These are phyloP conservation scores for Bacterosira constricta DNA, from an alignment of 108 stramenopile species.

Conservation along the genomic window DNA sequence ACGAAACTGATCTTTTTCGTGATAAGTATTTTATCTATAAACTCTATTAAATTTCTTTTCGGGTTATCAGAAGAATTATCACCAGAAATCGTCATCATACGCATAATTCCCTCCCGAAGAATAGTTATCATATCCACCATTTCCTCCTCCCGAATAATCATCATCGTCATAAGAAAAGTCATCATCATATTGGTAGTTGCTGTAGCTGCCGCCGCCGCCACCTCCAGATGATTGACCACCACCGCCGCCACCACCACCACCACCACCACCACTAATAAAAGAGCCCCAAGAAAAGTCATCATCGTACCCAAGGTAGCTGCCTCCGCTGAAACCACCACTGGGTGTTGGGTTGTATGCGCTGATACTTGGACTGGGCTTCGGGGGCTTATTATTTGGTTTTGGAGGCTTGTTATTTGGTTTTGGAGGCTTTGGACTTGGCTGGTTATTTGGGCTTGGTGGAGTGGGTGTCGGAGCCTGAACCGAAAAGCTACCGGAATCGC, in stretches of 20 bases:
- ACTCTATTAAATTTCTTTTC: too few relatives aligned
- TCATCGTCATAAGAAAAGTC: too few relatives aligned
- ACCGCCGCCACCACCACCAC: not conserved
- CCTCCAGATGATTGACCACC: not conserved
- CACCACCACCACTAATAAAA: too few relatives aligned
- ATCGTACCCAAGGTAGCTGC: not conserved
- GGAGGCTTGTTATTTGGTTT: not conserved
- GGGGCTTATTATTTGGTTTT: not conserved
- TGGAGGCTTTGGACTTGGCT: not conserved
- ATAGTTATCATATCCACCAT: too few relatives aligned
- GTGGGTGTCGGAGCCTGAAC: not conserved
- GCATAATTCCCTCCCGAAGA: too few relatives aligned
- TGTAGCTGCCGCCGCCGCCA: not conserved
- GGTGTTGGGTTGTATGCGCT: not conserved
- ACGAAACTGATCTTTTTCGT: too few relatives aligned
- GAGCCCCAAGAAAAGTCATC: not conserved
- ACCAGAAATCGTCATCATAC: too few relatives aligned
- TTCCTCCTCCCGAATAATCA: too few relatives aligned
- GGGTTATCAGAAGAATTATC: too few relatives aligned
- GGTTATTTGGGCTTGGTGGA: not conserved
- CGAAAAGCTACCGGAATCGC: not conserved
- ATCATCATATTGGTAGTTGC: not conserved
- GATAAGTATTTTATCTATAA: too few relatives aligned
- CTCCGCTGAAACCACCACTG: not conserved
- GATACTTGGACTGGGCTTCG: not conserved